Conservation (phyloP, 306 rosid species). For the Pyrus bretschneideri region DNA sequence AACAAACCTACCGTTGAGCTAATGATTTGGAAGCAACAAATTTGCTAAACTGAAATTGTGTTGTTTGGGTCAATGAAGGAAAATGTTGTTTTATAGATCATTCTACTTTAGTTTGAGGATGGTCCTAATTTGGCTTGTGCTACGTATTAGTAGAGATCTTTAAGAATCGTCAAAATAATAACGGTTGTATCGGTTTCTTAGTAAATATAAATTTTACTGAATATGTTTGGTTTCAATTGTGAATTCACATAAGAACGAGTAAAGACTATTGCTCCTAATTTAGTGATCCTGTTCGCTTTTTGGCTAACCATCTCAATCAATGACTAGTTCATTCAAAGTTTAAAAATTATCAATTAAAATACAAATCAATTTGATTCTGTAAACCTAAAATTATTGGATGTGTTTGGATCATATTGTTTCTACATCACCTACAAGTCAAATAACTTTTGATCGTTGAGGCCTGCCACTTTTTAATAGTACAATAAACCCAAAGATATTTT, state of each 20-base stretch:
- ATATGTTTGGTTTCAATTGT: background rate
- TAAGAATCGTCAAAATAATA: too few species aligned
- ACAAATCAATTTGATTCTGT: background rate
- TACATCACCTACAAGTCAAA: background rate
- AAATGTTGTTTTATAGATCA: background rate
- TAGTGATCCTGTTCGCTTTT: accelerated
- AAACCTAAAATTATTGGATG: background rate
- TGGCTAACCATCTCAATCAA: background rate
- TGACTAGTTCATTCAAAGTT: background rate
- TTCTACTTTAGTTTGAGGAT: background rate
- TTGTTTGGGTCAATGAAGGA: background rate
- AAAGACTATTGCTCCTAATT: accelerated
- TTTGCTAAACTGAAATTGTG: background rate
- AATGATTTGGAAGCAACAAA: background rate
- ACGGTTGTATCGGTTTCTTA: too few species aligned
- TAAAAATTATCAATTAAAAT: background rate
- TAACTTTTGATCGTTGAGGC: background rate
- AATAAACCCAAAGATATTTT: background rate
- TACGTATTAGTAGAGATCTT: too few species aligned
- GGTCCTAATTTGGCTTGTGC: too few species aligned
- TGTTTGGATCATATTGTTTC: background rate
- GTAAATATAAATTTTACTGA: background rate
- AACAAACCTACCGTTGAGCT: background rate
- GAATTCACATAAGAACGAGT: too few species aligned
- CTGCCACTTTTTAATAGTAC: background rate